phyloP scores from a whole-genome alignment of 768 basidiomycete species.

The Amanita brunnescens region DNA sequence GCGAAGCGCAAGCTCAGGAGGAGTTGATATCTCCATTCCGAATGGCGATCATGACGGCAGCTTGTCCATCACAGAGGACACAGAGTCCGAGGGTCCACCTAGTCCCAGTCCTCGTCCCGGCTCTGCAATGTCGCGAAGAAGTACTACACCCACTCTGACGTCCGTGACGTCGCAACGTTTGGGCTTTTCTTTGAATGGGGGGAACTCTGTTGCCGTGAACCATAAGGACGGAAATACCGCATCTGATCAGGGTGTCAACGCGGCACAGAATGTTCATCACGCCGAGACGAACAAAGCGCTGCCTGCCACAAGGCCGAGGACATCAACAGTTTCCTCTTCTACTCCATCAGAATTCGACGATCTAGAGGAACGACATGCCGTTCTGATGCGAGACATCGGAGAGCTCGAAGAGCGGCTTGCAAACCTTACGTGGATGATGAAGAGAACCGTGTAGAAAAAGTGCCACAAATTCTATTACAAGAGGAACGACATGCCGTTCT shows the following conservation, averaged over 20 bases:
- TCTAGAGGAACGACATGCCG: too few species aligned
- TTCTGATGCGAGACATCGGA: too few species aligned
- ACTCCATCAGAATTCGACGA: constrained; percentile 23
- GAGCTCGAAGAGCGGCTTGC: too few species aligned
- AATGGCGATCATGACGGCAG: neutral
- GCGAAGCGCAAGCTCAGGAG: neutral
- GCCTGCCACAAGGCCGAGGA: neutral
- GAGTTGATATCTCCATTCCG: neutral
- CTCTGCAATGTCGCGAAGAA: constrained; percentile 64
- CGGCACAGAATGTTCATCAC: too few species aligned
- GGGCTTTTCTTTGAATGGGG: neutral
- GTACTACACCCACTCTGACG: constrained; percentile 46
- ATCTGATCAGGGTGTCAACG: neutral
- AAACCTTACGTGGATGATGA: too few species aligned
- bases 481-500: too few species aligned
- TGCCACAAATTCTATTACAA: too few species aligned
- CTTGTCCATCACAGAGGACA: constrained; percentile 28
- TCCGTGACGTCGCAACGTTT: constrained; percentile 35
- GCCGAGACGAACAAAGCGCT: neutral
- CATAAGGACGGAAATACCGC: neutral
- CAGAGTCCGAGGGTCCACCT: constrained; percentile 57
- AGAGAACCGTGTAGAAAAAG: too few species aligned
- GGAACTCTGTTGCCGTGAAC: neutral
- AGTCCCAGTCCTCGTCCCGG: constrained; percentile 74
- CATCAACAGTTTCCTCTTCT: constrained; percentile 11